phyloP scores from a whole-genome alignment of 345 rosid species.

The Salix caprea region DNA sequence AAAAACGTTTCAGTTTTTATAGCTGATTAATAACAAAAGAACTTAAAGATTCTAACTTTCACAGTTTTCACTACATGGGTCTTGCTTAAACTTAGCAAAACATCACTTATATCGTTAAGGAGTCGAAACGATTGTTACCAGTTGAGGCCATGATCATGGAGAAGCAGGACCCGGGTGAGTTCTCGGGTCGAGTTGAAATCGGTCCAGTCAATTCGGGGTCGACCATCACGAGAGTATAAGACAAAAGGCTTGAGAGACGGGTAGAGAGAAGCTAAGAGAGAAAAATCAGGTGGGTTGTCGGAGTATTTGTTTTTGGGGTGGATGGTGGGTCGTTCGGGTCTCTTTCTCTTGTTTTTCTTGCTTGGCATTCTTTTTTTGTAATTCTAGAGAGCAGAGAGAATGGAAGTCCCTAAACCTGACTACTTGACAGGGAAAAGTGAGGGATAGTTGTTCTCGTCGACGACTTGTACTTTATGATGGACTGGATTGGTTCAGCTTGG shows the following conservation, averaged over 20 bases:
- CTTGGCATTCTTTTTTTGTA: slow-evolving; percentile 22
- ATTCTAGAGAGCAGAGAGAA: background rate
- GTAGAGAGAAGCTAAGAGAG: slow-evolving; percentile 63
- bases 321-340: slow-evolving; percentile 42
- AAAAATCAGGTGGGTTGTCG: slow-evolving; percentile 73
- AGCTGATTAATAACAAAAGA: background rate
- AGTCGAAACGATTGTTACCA: slow-evolving; percentile 30
- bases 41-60: background rate
- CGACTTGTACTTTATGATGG: background rate
- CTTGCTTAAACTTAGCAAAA: background rate
- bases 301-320: slow-evolving; percentile 67
- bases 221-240: slow-evolving; percentile 52
- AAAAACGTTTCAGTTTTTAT: background rate
- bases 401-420: background rate
- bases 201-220: slow-evolving; percentile 82
- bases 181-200: slow-evolving; percentile 83
- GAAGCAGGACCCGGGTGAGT: slow-evolving; percentile 74
- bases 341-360: slow-evolving; percentile 55
- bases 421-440: background rate
- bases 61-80: background rate
- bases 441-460: background rate
- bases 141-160: slow-evolving; percentile 60
- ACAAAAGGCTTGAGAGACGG: slow-evolving; percentile 69
- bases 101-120: background rate
- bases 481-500: background rate